phyloP scores from a whole-genome alignment of 345 rosid genomes.

The Toxicodendron radicans region DNA sequence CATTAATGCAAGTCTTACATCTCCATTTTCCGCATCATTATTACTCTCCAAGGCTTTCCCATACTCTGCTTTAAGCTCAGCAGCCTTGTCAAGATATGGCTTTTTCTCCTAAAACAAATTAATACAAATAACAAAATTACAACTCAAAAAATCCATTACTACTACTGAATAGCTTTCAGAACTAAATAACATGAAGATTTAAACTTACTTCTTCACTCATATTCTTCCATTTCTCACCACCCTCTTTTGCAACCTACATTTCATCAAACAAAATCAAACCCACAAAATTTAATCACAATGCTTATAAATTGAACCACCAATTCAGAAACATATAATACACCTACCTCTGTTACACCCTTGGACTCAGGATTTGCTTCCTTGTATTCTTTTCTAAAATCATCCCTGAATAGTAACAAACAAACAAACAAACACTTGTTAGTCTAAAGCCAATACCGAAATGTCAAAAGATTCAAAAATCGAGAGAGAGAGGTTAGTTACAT shows the following conservation, averaged over 20 bases:
- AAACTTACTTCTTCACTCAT: conserved; percentile 73
- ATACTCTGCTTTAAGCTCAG: conserved; percentile 68
- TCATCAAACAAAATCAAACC: not conserved
- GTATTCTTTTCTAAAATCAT: conserved; percentile 64
- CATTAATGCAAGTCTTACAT: conserved; percentile 25
- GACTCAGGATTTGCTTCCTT: conserved; percentile 60
- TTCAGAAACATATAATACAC: no score
- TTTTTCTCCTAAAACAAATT: conserved; percentile 60
- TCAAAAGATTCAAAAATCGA: no score
- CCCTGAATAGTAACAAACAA: conserved; percentile 41
- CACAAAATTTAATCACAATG: not conserved
- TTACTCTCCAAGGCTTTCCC: conserved; percentile 41
- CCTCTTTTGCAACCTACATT: conserved; percentile 71
- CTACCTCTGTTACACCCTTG: conserved; percentile 62
- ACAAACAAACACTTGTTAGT: not conserved
- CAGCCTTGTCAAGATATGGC: conserved; percentile 65
- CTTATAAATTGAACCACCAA: no score
- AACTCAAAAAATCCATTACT: not conserved
- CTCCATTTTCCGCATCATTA: conserved; percentile 35
- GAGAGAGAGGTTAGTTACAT: conserved; percentile 54
- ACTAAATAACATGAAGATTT: not conserved
- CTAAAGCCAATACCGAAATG: not conserved
- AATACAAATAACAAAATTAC: not conserved
- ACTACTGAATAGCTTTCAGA: not conserved
- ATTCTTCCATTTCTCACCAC: conserved; percentile 83